Percentiles rank a stretch among this genome's conserved stretches.
phyloP scores from a whole-genome alignment of 2,329 filamentous ascomycete genomes.

The Claviceps quebecensis region DNA sequence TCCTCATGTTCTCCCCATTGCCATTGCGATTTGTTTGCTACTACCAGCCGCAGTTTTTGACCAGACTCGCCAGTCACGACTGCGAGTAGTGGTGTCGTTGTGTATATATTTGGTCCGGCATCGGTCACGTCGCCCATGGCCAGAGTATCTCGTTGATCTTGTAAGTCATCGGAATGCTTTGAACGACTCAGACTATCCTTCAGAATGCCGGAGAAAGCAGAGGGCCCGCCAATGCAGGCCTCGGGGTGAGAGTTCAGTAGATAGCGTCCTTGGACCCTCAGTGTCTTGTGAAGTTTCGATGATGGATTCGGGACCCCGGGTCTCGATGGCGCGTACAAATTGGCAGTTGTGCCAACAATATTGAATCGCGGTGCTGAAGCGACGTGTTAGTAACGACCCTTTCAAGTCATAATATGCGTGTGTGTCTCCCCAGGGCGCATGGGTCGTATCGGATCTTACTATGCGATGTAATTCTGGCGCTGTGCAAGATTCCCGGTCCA shows the following conservation, averaged over 20 bases:
- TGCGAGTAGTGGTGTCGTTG: conserved; percentile 25
- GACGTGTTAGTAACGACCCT: background rate
- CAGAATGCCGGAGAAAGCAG: conserved; percentile 17
- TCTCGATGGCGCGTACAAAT: conserved; percentile 21
- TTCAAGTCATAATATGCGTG: too few relatives aligned
- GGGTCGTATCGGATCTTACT: conserved; percentile 10
- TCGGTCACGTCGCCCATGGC: conserved; percentile 41
- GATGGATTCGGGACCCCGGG: conserved; percentile 10
- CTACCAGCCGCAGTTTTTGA: conserved; percentile 41
- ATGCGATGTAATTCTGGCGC: conserved; percentile 15
- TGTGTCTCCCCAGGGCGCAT: background rate
- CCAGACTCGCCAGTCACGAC: conserved; percentile 42
- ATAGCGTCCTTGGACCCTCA: conserved; percentile 31
- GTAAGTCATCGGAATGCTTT: conserved; percentile 13
- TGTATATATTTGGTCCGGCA: conserved; percentile 15
- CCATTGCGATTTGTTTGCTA: conserved; percentile 35
- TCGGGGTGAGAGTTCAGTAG: conserved; percentile 37
- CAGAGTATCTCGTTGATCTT: conserved; percentile 25
- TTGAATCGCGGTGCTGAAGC: conserved; percentile 18
- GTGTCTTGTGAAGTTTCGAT: conserved; percentile 17
- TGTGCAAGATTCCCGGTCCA: conserved; percentile 17
- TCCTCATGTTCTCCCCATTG: conserved; percentile 37
- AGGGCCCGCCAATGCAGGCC: conserved; percentile 25
- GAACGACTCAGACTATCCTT: conserved; percentile 22
- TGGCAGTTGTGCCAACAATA: conserved; percentile 18